Conservation (phyloP, 768 basidiomycete genomes). For the Cystofilobasidium bisporidii region DNA sequence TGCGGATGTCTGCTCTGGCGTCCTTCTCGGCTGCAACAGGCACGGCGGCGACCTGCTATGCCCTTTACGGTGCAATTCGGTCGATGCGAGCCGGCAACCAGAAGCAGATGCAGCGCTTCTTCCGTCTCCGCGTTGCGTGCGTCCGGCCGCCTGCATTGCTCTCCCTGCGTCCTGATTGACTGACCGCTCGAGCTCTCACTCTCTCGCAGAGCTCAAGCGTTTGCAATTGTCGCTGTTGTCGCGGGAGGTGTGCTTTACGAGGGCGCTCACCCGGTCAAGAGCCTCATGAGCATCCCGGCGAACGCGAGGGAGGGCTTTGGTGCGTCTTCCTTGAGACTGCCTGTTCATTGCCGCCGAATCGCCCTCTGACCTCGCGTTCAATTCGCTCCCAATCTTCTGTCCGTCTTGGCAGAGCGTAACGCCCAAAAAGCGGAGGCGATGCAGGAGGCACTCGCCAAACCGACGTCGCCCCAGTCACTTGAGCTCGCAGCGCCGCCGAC, state of each 20-base stretch:
- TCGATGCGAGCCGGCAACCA: conserved; percentile 16
- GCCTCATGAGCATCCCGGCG: neutral
- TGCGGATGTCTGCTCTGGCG: neutral
- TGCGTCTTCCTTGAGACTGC: neutral
- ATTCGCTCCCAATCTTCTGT: too few relatives aligned
- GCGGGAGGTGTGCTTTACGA: conserved; percentile 11
- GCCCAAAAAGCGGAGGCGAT: neutral
- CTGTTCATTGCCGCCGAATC: too few relatives aligned
- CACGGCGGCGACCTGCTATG: neutral
- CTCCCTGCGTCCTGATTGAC: neutral
- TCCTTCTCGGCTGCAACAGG: neutral
- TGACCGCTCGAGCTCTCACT: neutral
- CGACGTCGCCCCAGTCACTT: neutral
- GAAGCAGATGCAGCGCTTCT: conserved; percentile 17
- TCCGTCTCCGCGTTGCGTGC: conserved; percentile 8
- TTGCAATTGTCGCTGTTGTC: conserved; percentile 6
- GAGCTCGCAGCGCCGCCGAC: neutral
- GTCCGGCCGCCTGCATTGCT: neutral
- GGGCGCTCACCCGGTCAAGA: conserved; percentile 9
- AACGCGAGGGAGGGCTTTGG: neutral
- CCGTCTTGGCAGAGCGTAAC: neutral
- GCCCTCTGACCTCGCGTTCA: too few relatives aligned
- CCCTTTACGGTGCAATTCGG: conserved; percentile 9
- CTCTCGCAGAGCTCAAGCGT: conserved; percentile 5
- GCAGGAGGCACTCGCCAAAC: neutral